These are phyloP conservation scores for Stromatinia cepivora DNA, from an alignment of 2,329 filamentous ascomycete species.

Conservation along the genomic window DNA sequence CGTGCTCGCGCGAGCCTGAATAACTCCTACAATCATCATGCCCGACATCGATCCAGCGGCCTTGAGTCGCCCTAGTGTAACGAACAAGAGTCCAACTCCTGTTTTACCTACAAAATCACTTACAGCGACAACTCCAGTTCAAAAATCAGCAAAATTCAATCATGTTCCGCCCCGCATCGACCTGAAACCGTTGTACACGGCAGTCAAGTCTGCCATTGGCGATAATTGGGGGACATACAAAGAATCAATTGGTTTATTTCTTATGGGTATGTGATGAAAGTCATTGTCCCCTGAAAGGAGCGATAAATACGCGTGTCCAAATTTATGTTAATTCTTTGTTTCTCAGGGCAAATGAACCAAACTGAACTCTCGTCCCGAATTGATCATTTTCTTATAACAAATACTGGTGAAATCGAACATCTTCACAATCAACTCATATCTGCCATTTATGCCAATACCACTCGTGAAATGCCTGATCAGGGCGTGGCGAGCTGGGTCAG, in stretches of 20 bases:
- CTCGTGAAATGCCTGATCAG: slow-evolving; percentile 66
- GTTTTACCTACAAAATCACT: slow-evolving; percentile 60
- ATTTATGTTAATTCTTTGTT: slow-evolving; percentile 39
- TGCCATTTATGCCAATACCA: slow-evolving; percentile 68
- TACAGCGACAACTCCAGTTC: slow-evolving; percentile 51
- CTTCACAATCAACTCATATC: slow-evolving; percentile 68
- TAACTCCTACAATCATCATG: slow-evolving; percentile 47
- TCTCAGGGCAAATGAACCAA: slow-evolving; percentile 62
- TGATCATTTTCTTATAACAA: slow-evolving; percentile 59
- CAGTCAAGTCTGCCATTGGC: slow-evolving; percentile 59
- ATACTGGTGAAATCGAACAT: slow-evolving; percentile 56
- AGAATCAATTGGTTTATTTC: slow-evolving; percentile 61
- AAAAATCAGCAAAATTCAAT: slow-evolving; percentile 55
- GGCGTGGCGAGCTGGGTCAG: slow-evolving; percentile 71
- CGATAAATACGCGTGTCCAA: not conserved
- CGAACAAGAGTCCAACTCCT: slow-evolving; percentile 58
- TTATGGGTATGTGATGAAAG: slow-evolving; percentile 53
- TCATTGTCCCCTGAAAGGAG: slow-evolving; percentile 6
- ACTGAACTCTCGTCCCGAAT: slow-evolving; percentile 59
- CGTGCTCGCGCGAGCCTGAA: slow-evolving; percentile 31
- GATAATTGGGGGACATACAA: slow-evolving; percentile 67
- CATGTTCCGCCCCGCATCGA: slow-evolving; percentile 67
- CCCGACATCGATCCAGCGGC: slow-evolving; percentile 73
- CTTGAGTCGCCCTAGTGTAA: slow-evolving; percentile 55
- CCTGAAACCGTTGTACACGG: slow-evolving; percentile 63